Evolutionary conservation across 1,284 basidiomycete species (phyloP).

Genomic region (Macrocystidia cucumis): DNA sequence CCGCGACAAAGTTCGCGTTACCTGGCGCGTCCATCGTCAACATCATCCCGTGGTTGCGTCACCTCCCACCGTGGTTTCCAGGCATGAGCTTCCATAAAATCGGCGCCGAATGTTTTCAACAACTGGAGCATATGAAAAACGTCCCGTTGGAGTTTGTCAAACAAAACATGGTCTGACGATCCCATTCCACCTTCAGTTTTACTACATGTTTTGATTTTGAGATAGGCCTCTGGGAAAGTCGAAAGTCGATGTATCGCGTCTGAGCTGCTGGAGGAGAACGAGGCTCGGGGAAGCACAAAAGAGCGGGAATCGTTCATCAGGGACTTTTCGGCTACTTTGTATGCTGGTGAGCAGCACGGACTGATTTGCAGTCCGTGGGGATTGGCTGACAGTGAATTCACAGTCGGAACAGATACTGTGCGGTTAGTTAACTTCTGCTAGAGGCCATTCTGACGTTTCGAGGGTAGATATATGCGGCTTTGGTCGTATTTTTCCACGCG

Average conservation of each 20-base stretch:
- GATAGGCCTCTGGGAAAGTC: too few relatives aligned
- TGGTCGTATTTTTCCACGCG: constrained; percentile 23
- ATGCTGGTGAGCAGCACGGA: constrained; percentile 9
- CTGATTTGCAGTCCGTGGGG: too few relatives aligned
- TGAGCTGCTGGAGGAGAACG: constrained; percentile 15
- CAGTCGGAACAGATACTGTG: constrained; percentile 7
- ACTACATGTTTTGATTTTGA: too few relatives aligned
- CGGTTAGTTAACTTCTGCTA: not conserved
- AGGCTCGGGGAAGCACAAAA: constrained; percentile 7
- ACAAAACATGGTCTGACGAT: constrained; percentile 20
- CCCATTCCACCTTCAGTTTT: not conserved
- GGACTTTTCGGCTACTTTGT: constrained; percentile 14
- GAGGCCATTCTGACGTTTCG: not conserved
- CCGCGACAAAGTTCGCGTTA: constrained; percentile 7
- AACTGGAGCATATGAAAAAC: constrained; percentile 19
- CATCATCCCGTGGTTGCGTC: constrained; percentile 15
- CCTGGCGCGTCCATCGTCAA: constrained; percentile 15
- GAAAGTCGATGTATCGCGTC: too few relatives aligned
- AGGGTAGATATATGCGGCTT: constrained; percentile 13
- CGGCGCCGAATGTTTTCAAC: constrained; percentile 16
- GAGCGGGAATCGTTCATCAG: constrained; percentile 14
- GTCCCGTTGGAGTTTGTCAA: constrained; percentile 22
- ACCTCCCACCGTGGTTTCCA: constrained; percentile 29
- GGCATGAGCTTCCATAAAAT: constrained; percentile 20
- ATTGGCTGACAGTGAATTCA: constrained; percentile 1